Evolutionary conservation across 352 stramenopile genomes (phyloP), one percentile per base, ranked within the genome.

Genomic region (Phytophthora pini): DNA sequence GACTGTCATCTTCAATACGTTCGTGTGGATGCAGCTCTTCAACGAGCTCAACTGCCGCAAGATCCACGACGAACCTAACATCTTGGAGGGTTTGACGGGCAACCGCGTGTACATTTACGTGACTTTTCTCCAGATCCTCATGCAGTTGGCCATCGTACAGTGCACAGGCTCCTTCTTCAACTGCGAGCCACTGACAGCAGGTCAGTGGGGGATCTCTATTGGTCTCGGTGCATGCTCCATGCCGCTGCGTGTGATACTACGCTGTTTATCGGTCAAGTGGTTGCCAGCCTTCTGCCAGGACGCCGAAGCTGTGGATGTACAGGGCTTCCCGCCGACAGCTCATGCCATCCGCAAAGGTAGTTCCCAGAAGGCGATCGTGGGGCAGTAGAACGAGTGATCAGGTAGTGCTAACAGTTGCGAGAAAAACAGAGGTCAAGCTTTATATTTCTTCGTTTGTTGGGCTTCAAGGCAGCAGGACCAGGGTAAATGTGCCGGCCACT

Each of bases 1-100:
- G 80, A 99, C 96, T 2, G 81, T 99, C 56, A 66, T 99, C 47
- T 99, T 99, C 84, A 99, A 99, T 74, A 92, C 94, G 12, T 99
- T 99, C 70, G 96, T 99, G 26, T 98, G 98, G 79, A 91, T 98
- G 65, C 95, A 99, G 86, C 84, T 99, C 29, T 99, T 92, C 59
- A 95, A 95, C 52, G 81, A 95, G 67, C 56, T 95, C 51, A 92
- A 93, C 61, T 89, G 75, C 65, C 82, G 84, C 39, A 92, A 93
- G 56, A 92, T 92, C 67, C 76, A 93, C 77, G 82, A 94, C 54
- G 86, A 92, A 71, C 88, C 90, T 70, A 99, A 99, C 74, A 78
- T 99, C 12, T 96, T 99, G 59, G 77, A 81, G 4, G 95, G 94
- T n/a, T 79, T 99, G 20, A 47, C 87, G 38, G 74, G 75, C 22